Evolutionary conservation across 768 basidiomycete genomes (phyloP).

Genomic region (Boletus sp.): DNA sequence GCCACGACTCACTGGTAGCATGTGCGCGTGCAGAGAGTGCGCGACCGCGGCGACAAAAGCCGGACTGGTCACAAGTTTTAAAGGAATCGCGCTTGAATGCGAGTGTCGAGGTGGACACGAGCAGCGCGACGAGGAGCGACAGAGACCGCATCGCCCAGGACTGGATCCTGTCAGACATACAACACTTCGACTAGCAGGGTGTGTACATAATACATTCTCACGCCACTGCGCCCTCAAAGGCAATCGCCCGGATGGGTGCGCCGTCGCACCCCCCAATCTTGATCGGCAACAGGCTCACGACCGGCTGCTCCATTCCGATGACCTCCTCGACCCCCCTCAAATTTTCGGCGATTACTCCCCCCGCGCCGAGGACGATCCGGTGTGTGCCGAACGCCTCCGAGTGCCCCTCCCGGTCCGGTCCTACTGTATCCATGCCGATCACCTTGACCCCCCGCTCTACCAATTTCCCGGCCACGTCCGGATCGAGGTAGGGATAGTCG

Average conservation of each 20-base stretch:
- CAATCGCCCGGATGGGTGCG: conserved; percentile 64
- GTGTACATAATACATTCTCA: conserved; percentile 16
- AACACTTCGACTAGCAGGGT: no score
- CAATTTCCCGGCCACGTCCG: conserved; percentile 47
- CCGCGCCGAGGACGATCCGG: conserved; percentile 52
- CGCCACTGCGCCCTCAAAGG: conserved; percentile 20
- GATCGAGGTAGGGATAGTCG: conserved; percentile 57
- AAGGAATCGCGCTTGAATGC: conserved; percentile 84
- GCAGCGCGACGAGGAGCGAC: conserved; percentile 32
- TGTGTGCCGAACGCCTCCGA: conserved; percentile 38
- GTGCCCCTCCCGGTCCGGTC: conserved; percentile 48
- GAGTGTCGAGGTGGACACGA: conserved; percentile 32
- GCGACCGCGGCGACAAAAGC: conserved; percentile 91
- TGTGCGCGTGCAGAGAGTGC: conserved; percentile 73
- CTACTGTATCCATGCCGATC: conserved; percentile 60
- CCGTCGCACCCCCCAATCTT: conserved; percentile 59
- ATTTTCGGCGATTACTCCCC: conserved; percentile 68
- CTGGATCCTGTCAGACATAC: no score
- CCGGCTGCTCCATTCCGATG: conserved; percentile 30
- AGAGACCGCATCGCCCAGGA: conserved; percentile 15
- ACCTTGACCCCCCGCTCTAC: conserved; percentile 50
- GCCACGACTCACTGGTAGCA: conserved; percentile 58
- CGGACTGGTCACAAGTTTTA: conserved; percentile 92
- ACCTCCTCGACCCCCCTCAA: conserved; percentile 52
- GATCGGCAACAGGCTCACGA: conserved; percentile 56